Percentiles rank a stretch among this genome's conserved stretches.
Evolutionary conservation across 2,329 filamentous ascomycete species (phyloP).

Genomic region (Neopestalotiopsis sp.): DNA sequence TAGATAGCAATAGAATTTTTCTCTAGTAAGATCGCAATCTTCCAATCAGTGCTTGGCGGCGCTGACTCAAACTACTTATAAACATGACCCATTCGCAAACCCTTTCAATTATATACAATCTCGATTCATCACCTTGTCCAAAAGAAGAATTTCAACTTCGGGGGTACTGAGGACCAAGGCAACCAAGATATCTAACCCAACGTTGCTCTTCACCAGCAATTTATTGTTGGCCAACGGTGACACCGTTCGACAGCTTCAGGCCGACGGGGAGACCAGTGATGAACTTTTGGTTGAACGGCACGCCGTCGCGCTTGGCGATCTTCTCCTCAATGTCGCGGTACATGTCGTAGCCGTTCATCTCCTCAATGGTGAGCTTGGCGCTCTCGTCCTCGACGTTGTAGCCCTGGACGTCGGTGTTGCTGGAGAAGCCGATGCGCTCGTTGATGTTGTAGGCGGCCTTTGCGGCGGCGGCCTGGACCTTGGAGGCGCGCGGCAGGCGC

Average conservation of each 20-base stretch:
- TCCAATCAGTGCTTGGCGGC: too few relatives aligned
- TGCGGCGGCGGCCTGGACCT: slow-evolving; percentile 62
- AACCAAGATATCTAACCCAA: neutral
- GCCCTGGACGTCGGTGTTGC: slow-evolving; percentile 7
- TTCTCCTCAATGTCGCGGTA: slow-evolving; percentile 18
- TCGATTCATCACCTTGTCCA: neutral
- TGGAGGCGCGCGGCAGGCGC: slow-evolving; percentile 58
- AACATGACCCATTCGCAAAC: neutral
- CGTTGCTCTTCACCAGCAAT: neutral
- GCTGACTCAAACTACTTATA: neutral
- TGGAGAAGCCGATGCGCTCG: slow-evolving; percentile 57
- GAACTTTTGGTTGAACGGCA: slow-evolving; percentile 9
- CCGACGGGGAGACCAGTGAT: slow-evolving; percentile 11
- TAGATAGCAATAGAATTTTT: too few relatives aligned
- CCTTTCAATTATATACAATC: neutral
- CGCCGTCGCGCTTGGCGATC: slow-evolving; percentile 10
- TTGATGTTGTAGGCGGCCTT: slow-evolving; percentile 67
- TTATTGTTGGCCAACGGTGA: slow-evolving; percentile 5
- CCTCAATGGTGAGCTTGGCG: slow-evolving; percentile 18
- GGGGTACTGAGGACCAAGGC: neutral
- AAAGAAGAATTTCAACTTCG: neutral
- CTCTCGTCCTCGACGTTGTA: slow-evolving; percentile 18
- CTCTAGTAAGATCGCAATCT: too few relatives aligned
- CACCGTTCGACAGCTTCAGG: slow-evolving; percentile 19
- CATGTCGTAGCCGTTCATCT: slow-evolving; percentile 20